Evolutionary conservation across 768 basidiomycete species (phyloP), one percentile per base, ranked within the genome.

Genomic region (Leucosporidium creatinivorum): DNA sequence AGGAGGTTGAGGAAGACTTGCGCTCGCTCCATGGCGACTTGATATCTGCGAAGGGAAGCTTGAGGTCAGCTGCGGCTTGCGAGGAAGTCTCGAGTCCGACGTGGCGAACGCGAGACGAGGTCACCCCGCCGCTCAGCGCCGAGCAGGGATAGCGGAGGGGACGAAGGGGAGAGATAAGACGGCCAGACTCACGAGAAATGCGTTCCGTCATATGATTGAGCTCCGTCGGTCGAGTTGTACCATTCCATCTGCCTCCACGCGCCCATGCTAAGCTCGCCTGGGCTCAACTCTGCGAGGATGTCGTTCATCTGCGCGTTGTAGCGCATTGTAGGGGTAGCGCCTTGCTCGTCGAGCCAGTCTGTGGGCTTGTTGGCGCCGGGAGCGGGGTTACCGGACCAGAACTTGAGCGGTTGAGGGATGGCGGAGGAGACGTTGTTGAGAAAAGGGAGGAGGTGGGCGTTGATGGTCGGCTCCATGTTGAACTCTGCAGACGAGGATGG

Each of bases 21-120:
- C 28, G 62, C 62, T 4, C 62, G 55, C 23, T 63, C 62, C 23
- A 63, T 28, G 13, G 55, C 62, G 30, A 63, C 62, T n/a, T 62
- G 62, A 9, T 23, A 21, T 58, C 21, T 21, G 10, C 18, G 36
- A 21, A 23, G 48, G 8, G 44, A 31, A 31, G 33, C 5, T 12
- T 5, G 12, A 12, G 33, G 5, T 36, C 5, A 12, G 5, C 33
- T 36, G 6, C 5, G 33, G 5, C 12, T 36, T 36, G 33, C 5
- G 33, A 36, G 5, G 33, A 36, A 36, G 33, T n/a, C n/a, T n/a
- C n/a, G n/a, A n/a, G n/a, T n/a, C n/a, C n/a, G n/a, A n/a, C n/a
- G n/a, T n/a, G n/a, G n/a, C n/a, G n/a, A n/a, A n/a, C n/a, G n/a
- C n/a, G n/a, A n/a, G n/a, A n/a, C n/a, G n/a, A n/a, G n/a, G n/a